Evolutionary conservation across 228 moss, liverwort and hornwort genomes (phyloP).

Genomic region (Sphagnum magellanicum): DNA sequence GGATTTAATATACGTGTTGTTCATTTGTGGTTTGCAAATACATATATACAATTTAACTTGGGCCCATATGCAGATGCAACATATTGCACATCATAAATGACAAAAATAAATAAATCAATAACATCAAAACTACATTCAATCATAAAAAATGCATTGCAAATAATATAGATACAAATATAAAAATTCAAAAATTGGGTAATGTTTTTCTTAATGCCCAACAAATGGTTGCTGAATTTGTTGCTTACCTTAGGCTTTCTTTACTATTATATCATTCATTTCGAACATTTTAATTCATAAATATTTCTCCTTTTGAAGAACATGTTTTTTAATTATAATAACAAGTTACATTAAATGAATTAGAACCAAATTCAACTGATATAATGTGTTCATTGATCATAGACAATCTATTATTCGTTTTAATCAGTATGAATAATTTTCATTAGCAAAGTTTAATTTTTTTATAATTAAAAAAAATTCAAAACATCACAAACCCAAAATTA

Average conservation of each 20-base stretch:
- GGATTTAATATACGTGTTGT: background rate
- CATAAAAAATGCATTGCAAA: too few species aligned
- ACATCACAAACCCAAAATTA: background rate
- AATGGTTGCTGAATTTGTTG: background rate
- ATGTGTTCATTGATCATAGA: background rate
- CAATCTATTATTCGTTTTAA: background rate
- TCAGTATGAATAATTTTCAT: too few species aligned
- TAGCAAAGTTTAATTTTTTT: too few species aligned
- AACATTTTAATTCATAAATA: background rate
- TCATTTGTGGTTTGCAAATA: background rate
- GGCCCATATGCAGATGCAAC: background rate
- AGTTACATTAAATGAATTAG: background rate
- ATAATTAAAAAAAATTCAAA: background rate
- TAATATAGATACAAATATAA: too few species aligned
- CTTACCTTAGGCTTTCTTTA: background rate
- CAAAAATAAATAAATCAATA: background rate
- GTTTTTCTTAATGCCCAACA: background rate
- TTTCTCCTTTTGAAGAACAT: background rate
- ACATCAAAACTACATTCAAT: too few species aligned
- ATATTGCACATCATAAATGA: background rate
- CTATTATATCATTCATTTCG: background rate
- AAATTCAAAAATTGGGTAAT: background rate
- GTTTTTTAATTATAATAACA: background rate
- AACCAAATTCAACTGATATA: background rate
- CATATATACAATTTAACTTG: background rate